Evolutionary conservation across 352 stramenopile species (phyloP), one percentile per base, ranked within the genome.

Genomic region (Phytophthora sansomeana): DNA sequence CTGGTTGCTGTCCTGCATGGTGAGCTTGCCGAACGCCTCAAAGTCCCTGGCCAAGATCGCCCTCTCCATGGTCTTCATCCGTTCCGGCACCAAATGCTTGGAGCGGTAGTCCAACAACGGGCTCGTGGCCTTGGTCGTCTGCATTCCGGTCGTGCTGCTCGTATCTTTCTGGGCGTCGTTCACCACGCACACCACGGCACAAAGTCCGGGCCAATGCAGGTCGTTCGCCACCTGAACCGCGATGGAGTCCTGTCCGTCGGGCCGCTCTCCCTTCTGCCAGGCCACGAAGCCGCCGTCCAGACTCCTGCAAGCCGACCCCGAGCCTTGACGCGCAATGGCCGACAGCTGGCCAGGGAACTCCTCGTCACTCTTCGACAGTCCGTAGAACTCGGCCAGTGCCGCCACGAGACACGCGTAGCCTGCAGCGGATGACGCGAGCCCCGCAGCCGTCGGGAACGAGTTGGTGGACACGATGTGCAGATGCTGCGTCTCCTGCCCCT

Each of bases 1-100:
- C 69, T 99, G 95, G 83, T 99, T 99, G 59, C 87, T 96, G 81
- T 99, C 98, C 65, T 95, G 85, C 97, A 99, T 99, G 16, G 97
- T 99, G n/a, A 99, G 77, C 43, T 90, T 85, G 35, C 89, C 97
- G 76, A 99, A 99, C 4, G 80, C 76, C 50, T 80, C 75, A 83
- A 99, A 99, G 77, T 99, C 96, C 30, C 89, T 88, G 8, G 63
- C 74, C 28, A 87, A 68, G 65, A 97, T 98, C 0, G 96, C 96
- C 16, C 69, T 69, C 73, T 98, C 87, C 52, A 99, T 98, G n/a
- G 68, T 73, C 46, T 76, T 54, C 65, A 99, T 86, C 4, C 96
- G 85, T 42, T 87, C 61, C 2, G 90, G 66, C 13, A 99, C 96
- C 32, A 98, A 80, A 24, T 88, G 56, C 19, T 78, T 73, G 1